These are phyloP conservation scores for Daedalea quercina DNA, from an alignment of 768 basidiomycete genomes.

Conservation along the genomic window DNA sequence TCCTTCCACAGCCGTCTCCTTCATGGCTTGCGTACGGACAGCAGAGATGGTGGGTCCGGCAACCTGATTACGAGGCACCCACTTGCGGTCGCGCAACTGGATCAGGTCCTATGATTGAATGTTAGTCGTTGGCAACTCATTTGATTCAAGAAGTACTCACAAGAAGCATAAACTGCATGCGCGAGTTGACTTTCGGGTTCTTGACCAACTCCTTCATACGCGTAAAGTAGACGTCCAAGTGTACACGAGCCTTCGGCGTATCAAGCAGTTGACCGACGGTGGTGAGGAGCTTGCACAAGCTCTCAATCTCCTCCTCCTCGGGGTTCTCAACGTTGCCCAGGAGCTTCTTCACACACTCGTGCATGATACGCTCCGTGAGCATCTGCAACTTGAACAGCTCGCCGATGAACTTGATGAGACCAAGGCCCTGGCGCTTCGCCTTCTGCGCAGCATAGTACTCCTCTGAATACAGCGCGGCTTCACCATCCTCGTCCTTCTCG, in stretches of 20 bases:
- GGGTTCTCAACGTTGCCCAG: constrained; percentile 89
- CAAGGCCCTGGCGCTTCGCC: constrained; percentile 93
- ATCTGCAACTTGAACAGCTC: constrained; percentile 97
- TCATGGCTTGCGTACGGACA: constrained; percentile 83
- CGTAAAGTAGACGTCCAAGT: constrained; percentile 90
- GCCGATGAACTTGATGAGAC: constrained; percentile 95
- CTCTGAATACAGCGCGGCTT: constrained; percentile 81
- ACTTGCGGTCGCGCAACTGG: constrained; percentile 81
- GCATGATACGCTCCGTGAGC: constrained; percentile 96
- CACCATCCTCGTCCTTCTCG: constrained; percentile 52
- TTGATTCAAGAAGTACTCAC: constrained; percentile 35
- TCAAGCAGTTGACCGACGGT: constrained; percentile 86
- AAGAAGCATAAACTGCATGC: constrained; percentile 94
- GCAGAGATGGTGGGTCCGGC: constrained; percentile 83
- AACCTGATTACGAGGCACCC: constrained; percentile 65
- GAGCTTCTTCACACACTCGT: constrained; percentile 94
- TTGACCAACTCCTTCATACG: constrained; percentile 80
- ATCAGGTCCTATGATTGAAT: constrained; percentile 64
- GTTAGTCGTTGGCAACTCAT: not conserved
- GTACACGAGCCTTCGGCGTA: constrained; percentile 66
- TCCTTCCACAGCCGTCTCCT: constrained; percentile 84
- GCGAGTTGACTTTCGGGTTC: constrained; percentile 66
- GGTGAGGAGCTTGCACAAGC: constrained; percentile 82
- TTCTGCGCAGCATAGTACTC: constrained; percentile 92
- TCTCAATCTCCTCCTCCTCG: constrained; percentile 97